phyloP scores from a whole-genome alignment of 352 stramenopile genomes.

The Phytophthora boehmeriae region DNA sequence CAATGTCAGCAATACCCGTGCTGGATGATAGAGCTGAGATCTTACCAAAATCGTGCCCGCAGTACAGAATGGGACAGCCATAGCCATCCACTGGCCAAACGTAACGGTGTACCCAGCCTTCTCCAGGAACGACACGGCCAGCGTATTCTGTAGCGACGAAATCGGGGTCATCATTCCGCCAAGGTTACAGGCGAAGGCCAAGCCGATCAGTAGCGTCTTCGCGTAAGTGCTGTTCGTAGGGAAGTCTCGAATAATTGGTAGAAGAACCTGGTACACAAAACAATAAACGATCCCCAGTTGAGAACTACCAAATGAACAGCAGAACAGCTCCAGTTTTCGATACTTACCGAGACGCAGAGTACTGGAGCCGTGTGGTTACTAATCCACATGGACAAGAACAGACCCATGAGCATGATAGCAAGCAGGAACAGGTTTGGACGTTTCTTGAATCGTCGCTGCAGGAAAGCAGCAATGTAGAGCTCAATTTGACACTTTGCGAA shows the following conservation, averaged over 20 bases:
- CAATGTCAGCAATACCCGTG: conserved; percentile 9
- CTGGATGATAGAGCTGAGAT: too few species aligned
- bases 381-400: conserved; percentile 94
- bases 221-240: conserved; percentile 85
- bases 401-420: conserved; percentile 93
- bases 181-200: conserved; percentile 94
- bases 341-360: conserved; percentile 87
- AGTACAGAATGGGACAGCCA: conserved; percentile 89
- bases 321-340: neutral
- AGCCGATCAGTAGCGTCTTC: conserved; percentile 91
- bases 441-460: conserved; percentile 91
- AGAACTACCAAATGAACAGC: conserved; percentile 3
- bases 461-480: conserved; percentile 88
- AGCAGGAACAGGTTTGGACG: conserved; percentile 90
- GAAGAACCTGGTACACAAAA: conserved; percentile 47
- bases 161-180: conserved; percentile 95
- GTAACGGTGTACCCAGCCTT: conserved; percentile 88
- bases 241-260: conserved; percentile 91
- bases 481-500: conserved; percentile 94
- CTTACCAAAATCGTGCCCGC: conserved; percentile 84
- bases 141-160: conserved; percentile 90
- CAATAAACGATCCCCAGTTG: neutral
- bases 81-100: conserved; percentile 92
- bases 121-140: conserved; percentile 86
- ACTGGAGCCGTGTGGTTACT: conserved; percentile 93